Conservation (phyloP, 306 rosid species). For the Luffa aegyptiaca region DNA sequence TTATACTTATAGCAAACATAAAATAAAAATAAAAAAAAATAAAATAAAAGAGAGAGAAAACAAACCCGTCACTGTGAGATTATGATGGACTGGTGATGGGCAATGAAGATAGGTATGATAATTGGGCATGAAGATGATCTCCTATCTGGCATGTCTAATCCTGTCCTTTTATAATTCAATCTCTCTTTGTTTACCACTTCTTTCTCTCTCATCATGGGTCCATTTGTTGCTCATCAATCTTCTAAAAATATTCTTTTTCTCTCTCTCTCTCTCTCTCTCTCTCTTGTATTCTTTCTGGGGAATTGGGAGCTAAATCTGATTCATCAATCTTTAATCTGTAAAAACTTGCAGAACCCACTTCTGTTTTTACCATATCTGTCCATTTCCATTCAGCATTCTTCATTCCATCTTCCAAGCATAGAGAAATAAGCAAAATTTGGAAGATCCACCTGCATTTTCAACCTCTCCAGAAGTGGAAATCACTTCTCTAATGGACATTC, state of each 20-base stretch:
- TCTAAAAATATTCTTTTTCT: not conserved
- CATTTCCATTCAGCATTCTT: not conserved
- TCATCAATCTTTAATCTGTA: not conserved
- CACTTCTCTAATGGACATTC: conserved; percentile 22
- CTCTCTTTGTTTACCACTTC: not conserved
- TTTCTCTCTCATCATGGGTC: conserved; percentile 1
- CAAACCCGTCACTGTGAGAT: not conserved
- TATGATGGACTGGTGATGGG: conserved; percentile 9
- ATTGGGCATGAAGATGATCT: conserved; percentile 7
- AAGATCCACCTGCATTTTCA: conserved; percentile 23
- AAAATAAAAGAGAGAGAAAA: not conserved
- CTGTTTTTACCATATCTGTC: not conserved
- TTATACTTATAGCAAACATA: not conserved
- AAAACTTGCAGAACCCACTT: conserved; percentile 3
- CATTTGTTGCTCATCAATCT: not conserved
- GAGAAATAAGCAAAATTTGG: conserved; percentile 56
- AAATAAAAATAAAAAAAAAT: not conserved
- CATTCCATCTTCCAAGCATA: conserved; percentile 79
- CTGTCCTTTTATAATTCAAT: conserved; percentile 9
- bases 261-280: not conserved
- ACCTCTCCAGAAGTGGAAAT: conserved; percentile 19
- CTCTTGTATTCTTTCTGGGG: conserved; percentile 1
- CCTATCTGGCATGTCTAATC: conserved; percentile 14
- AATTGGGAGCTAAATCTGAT: conserved; percentile 3
- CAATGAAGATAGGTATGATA: conserved; percentile 1